Evolutionary conservation across 139 green algal genomes (phyloP), one percentile per base, ranked within the genome.

Genomic region (Choricystis sp.): DNA sequence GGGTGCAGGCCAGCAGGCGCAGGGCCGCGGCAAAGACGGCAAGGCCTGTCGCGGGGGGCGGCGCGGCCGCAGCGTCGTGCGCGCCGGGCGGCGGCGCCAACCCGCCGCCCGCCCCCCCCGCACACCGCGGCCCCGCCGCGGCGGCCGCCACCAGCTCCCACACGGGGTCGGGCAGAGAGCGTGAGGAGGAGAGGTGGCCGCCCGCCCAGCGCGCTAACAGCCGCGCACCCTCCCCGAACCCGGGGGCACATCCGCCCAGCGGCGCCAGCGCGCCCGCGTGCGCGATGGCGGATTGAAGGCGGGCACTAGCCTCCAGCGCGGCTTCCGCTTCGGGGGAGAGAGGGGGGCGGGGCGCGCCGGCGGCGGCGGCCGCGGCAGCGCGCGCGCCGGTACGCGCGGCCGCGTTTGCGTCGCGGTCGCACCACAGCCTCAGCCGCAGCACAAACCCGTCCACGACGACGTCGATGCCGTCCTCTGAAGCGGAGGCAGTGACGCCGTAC

Each of bases 401-500:
- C 9, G 40, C 16, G 9, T 63, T 67, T 30, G 75, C 68, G 63
- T 83, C 78, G 0, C 80, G 63, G 52, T 83, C 82, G 2, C 71
- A 74, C 62, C 69, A 74, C 26, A 92, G 77, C 30, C 76, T 62
- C 23, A 93, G 72, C 22, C 79, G 75, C 70, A 90, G 86, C 24
- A 78, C 86, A 66, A 87, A 91, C 49, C 86, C 86, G 49, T 91
- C 79, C 9, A 71, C 61, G 3, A 90, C 61, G 2, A 91, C 81
- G 27, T 92, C 84, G 2, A 56, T 69, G 22, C 79, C 77, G 59
- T 89, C 78, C 3, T 71, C 68, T 4, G 23, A 30, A 2, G 77
- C 72, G n/a, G 29, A 23, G 1, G 72, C 70, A 14, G 69, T 59
- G 56, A 85, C 29, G 31, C 82, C 82, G 56, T 72, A 81, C 4